Base-by-base conservation (phyloP, 2,329 filamentous ascomycete genomes). In the Eutypa lata region DNA sequence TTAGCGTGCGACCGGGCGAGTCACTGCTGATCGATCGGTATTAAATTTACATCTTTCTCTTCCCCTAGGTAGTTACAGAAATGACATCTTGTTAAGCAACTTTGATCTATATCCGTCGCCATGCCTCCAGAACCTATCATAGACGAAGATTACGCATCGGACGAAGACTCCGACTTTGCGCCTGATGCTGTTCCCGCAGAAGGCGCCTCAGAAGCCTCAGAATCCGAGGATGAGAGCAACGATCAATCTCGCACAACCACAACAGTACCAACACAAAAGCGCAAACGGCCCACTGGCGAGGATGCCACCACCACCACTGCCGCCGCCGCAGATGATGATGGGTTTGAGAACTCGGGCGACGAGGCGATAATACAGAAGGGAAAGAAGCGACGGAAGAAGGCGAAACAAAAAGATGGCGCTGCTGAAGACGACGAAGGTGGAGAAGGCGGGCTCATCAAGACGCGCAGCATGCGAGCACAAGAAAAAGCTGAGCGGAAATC, bases 111-210 rank as follows among this genome's bases (percentile, higher is more conserved):
- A 21, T 42, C 24, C 22, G n/a, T 24, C 50, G 71, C 56, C 49
- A 82, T 81, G 78, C 61, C 72, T 13, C 62, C 70, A 47, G 75
- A 77, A 47, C 67, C 70, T 19, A 58, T 68, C 51, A 64, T 66
- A 47, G 72, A 76, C 49, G 76, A 79, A 18, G 77, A 82, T 31
- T 90, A 90, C 62, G 82, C 78, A 16, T 89, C 87, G 2, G 86
- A 86, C 3, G 84, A 90, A 59, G 88, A 91, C 65, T 88, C 87
- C 10, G 87, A 90, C 65, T 90, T 90, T 56, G 80, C 84, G 22
- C 82, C 81, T n/a, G 84, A 83, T 45, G 75, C 76, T 18, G 77
- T 65, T 26, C 62, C 71, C 37, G 68, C 70, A n/a, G 75, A 74
- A 31, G 76, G 73, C 16, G 74, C 70, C 14, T 77, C 76, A 0